phyloP scores from a whole-genome alignment of 73 alveolate genomes.

The Loxodes magnus region DNA sequence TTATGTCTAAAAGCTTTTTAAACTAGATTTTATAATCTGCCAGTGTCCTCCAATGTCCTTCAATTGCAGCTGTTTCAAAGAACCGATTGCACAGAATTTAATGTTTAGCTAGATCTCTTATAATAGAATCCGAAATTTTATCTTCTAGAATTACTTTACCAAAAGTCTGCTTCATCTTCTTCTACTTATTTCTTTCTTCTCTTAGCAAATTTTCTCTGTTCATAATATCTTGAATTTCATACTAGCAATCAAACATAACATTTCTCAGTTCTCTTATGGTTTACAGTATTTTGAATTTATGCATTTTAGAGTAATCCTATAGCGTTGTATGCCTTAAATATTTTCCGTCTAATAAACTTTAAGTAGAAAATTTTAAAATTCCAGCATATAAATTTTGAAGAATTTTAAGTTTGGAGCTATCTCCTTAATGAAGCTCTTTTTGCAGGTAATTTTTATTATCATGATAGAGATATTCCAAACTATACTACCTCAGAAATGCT shows the following conservation, averaged over 20 bases:
- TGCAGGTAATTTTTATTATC: conserved; percentile 16
- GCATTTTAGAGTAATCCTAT: conserved; percentile 20
- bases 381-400: conserved; percentile 18
- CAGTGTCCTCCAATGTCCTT: too few species aligned
- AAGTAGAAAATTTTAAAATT: conserved; percentile 11
- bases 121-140: too few species aligned
- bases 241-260: conserved; percentile 42
- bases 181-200: conserved; percentile 18
- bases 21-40: too few species aligned
- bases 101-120: too few species aligned
- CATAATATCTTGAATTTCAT: conserved; percentile 24
- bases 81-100: too few species aligned
- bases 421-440: conserved; percentile 29
- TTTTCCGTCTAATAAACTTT: conserved; percentile 14
- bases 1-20: too few species aligned
- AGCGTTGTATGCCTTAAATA: conserved; percentile 7
- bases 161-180: conserved; percentile 27
- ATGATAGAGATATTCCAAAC: too few species aligned
- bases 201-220: conserved; percentile 23
- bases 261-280: conserved; percentile 44
- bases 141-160: too few species aligned
- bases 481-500: conserved; percentile 5
- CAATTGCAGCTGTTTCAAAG: too few species aligned
- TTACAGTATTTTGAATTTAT: conserved; percentile 18
- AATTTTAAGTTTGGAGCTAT: conserved; percentile 17